phyloP scores from a whole-genome alignment of 1,139 yeast species.

The Debaryomyces robertsiae region DNA sequence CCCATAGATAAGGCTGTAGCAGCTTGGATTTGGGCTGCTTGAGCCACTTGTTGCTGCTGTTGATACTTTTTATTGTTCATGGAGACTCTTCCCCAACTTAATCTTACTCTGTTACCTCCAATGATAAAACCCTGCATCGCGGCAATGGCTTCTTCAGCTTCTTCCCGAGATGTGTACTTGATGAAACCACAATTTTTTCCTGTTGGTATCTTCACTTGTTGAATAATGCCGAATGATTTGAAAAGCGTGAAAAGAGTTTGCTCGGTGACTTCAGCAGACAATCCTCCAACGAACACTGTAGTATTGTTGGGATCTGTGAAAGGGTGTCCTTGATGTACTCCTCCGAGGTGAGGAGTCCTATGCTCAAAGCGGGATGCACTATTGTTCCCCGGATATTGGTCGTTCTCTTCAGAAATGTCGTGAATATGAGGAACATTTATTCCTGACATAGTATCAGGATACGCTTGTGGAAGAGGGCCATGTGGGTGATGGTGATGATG shows the following conservation, averaged over 20 bases:
- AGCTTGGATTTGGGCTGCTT: slow-evolving; percentile 39
- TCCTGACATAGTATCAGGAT: slow-evolving; percentile 7
- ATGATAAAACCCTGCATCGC: slow-evolving; percentile 93
- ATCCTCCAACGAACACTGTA: slow-evolving; percentile 93
- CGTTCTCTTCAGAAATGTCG: slow-evolving; percentile 4
- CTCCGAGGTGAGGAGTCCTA: not conserved
- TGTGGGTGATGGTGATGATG: slow-evolving; percentile 5
- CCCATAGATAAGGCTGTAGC: slow-evolving; percentile 42
- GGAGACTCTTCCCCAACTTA: slow-evolving; percentile 83
- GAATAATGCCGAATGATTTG: slow-evolving; percentile 81
- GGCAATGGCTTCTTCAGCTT: slow-evolving; percentile 87
- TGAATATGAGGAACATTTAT: slow-evolving; percentile 8
- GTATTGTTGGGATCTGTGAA: slow-evolving; percentile 81
- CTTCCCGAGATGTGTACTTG: slow-evolving; percentile 73
- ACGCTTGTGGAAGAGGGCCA: slow-evolving; percentile 1
- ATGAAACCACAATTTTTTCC: slow-evolving; percentile 96
- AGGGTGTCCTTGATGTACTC: slow-evolving; percentile 29
- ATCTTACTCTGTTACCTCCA: slow-evolving; percentile 80
- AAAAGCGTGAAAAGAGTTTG: slow-evolving; percentile 73
- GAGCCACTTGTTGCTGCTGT: slow-evolving; percentile 36
- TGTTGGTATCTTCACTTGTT: slow-evolving; percentile 84
- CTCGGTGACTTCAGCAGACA: slow-evolving; percentile 74
- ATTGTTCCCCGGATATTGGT: not conserved
- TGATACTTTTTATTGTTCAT: slow-evolving; percentile 36
- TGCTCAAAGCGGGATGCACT: not conserved